Evolutionary conservation across 257 asterid genomes (phyloP), one percentile per base, ranked within the genome.

Genomic region (Ocimum tenuiflorum): DNA sequence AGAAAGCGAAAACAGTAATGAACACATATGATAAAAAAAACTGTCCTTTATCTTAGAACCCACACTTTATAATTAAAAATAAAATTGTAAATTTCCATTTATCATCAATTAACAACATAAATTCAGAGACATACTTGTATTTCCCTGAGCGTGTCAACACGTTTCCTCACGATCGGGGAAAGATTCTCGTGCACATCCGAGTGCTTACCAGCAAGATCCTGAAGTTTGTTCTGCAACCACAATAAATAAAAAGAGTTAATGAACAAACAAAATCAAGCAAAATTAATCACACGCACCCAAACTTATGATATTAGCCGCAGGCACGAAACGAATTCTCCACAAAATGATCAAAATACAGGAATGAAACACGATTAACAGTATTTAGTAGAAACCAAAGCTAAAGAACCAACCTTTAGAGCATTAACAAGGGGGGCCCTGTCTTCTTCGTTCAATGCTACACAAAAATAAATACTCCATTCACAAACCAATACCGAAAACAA

Each of bases 381-480:
- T 7, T 3, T 0, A 49, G 24, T 8, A 8, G 2, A 38, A 8
- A 12, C 2, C 36, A 24, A 4, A 39, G 14, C 8, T 62, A 56
- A 23, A 1, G 18, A 68, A 67, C 85, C 46, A 27, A 86, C 96
- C 81, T 89, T 87, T 17, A 89, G 86, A 39, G 85, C 94, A 76
- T 79, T 83, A 43, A 87, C 95, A 42, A 89, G 84, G 83, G 79
- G 91, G 15, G 85, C 88, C 60, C 81, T 85, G 38, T 78, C 88
- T 42, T 69, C 91, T 8, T 89, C 78, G 67, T 79, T 82, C 76
- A 87, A 54, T 69, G 91, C 96, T 86, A 49, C 80, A 79, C 24
- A 67, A 0, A 73, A 8, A 57, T 10, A 49, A n/a, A 48, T 31
- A 18, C 11, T 36, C 15, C 62, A 42, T 47, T 29, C n/a, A 58